Base-by-base conservation (phyloP, 768 basidiomycete species). In the Suillus subluteus region DNA sequence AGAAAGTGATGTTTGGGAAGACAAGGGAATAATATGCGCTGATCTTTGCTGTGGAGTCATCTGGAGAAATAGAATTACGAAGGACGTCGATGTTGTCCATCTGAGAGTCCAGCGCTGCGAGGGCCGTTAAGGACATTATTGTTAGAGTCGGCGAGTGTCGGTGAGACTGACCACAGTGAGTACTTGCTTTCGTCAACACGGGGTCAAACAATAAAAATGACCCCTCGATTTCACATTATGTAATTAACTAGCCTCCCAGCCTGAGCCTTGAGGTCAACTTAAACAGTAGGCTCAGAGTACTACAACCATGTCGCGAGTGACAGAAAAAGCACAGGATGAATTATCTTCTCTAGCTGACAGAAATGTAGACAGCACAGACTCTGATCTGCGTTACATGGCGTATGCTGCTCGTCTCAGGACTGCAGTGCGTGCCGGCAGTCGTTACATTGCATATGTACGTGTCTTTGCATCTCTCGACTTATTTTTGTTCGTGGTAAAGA, bases 1-100 rank as follows among this genome's bases (percentile, higher is more conserved):
- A 99, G 81, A 98, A 99, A 64, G 94, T 94, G 81, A 96, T 96
- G 76, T 90, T 88, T 40, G 94, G 94, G 76, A 98, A 98, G 77
- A 95, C 92, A 66, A 97, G 91, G 75, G 91, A 92, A 81, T 95
- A 96, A 75, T 96, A 97, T 67, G 95, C 95, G 76, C 90, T 90
- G 75, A 95, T 94, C 86, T 89, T 94, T 80, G 91, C 88, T 69
- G 89, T 85, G 35, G 77, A 73, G 43, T 73, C 65, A 58, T 73
- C 73, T 69, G 63, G 63, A 18, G 55, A 13, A 1, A 11, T 6
- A 7, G 26, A 64, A 15, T n/a, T 64, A 18, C 21, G 63, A 32
- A 41, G 40, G 40, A 61, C 30, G 23, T 59, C 38, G 41, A 61
- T 32, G 59, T 30, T 61, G 18, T 61, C 26, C 23, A 61, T 61